phyloP scores from a whole-genome alignment of 768 basidiomycete genomes.

The Termitomyces sp. region DNA sequence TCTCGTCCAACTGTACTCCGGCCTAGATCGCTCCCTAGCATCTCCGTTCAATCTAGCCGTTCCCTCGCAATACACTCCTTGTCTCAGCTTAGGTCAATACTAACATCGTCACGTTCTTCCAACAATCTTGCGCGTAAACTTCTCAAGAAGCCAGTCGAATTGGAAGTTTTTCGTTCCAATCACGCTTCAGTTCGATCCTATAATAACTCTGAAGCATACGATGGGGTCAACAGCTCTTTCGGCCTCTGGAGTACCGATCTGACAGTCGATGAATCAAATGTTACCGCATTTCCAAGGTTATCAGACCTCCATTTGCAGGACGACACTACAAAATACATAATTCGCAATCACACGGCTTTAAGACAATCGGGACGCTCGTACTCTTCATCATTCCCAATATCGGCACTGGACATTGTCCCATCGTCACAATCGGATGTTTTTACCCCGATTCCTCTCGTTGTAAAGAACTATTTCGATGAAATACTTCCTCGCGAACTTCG shows the following conservation, averaged over 20 bases:
- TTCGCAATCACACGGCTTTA: conserved; percentile 14
- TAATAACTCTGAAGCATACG: conserved; percentile 15
- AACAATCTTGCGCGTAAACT: conserved; percentile 54
- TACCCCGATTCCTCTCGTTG: conserved; percentile 40
- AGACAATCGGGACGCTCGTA: conserved; percentile 54
- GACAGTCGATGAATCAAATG: conserved; percentile 18
- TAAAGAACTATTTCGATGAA: conserved; percentile 63
- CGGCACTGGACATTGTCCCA: conserved; percentile 56
- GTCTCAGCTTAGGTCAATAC: conserved; percentile 41
- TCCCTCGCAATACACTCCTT: conserved; percentile 40
- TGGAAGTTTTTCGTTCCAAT: background rate
- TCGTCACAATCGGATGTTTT: conserved; percentile 43
- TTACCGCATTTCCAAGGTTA: conserved; percentile 8
- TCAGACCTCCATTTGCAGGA: conserved; percentile 8
- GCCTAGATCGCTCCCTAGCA: conserved; percentile 50
- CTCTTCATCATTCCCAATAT: conserved; percentile 59
- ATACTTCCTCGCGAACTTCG: conserved; percentile 67
- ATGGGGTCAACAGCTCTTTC: conserved; percentile 26
- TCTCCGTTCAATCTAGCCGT: conserved; percentile 38
- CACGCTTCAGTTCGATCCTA: background rate
- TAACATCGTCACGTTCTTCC: conserved; percentile 34
- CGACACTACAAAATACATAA: background rate
- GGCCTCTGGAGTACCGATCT: conserved; percentile 38
- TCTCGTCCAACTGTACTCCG: conserved; percentile 34
- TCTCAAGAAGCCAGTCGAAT: conserved; percentile 31